Evolutionary conservation across 2,329 filamentous ascomycete genomes (phyloP), one percentile per base, ranked within the genome.

Genomic region (Cladosporium sp.): DNA sequence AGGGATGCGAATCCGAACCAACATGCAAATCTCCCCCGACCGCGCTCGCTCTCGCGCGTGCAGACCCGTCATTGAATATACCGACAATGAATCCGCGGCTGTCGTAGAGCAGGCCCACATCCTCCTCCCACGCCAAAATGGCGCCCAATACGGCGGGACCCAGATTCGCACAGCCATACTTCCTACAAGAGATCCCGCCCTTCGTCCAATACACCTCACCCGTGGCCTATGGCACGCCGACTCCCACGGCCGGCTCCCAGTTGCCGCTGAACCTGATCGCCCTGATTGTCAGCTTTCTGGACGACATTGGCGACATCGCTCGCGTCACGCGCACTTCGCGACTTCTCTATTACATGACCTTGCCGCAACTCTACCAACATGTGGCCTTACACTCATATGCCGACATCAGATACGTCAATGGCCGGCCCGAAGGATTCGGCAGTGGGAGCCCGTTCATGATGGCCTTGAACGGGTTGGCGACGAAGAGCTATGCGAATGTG

Each of bases 261-360:
- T 70, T 84, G 7, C 81, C 81, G 11, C 65, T 84, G 59, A 80
- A 83, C 57, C 66, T 83, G 37, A 73, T 84, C 53, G 78, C 76
- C 27, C 68, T 75, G 52, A 82, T 84, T 51, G 69, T 83, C 44
- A 72, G 75, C 39, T 71, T 78, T 62, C 77, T 84, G 42, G 78
- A 83, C 55, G 72, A 83, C 68, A 70, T 73, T 38, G 76, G 67
- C 53, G 81, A 84, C 61, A 73, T 84, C 20, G 79, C 80, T 27
- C 73, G 79, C 53, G 65, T 83, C 47, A 82, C 80, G 55, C 74
- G 80, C 51, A 82, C 80, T 45, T 83, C 78, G 54, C 74, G 80
- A 12, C 73, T 84, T 36, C 73, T 84, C 58, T 80, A 83, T 58
- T 85, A 84, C 68, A 83, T 85, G 79, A 73, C 78, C 29, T 69